Evolutionary conservation across 2,329 filamentous ascomycete genomes (phyloP).

Genomic region (Madurella fahalii): DNA sequence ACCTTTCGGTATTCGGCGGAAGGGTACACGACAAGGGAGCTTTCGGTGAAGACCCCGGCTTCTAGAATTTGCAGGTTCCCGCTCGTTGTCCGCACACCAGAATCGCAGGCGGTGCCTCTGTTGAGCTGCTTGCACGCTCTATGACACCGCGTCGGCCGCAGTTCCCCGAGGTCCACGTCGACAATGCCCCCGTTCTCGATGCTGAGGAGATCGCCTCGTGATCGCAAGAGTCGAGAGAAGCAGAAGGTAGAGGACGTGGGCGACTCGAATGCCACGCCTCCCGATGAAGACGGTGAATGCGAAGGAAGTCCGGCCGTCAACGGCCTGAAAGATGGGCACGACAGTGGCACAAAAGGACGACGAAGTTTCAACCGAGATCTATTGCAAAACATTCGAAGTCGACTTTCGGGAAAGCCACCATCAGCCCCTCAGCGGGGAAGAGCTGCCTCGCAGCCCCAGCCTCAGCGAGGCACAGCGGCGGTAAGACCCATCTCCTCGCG

Average conservation of each 20-base stretch:
- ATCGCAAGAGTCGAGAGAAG: conserved; percentile 15
- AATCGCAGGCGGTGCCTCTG: neutral
- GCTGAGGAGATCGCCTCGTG: conserved; percentile 28
- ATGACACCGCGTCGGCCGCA: conserved; percentile 7
- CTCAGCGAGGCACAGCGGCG: conserved; percentile 9
- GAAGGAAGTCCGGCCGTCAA: conserved; percentile 6
- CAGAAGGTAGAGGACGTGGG: conserved; percentile 14
- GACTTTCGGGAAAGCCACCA: conserved; percentile 24
- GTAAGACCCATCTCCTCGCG: conserved; percentile 11
- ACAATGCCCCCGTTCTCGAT: conserved; percentile 34
- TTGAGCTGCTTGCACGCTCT: neutral
- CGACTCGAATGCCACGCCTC: neutral
- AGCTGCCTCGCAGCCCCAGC: neutral
- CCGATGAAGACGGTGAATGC: conserved; percentile 6
- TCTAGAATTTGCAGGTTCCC: conserved; percentile 6
- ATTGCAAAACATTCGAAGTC: conserved; percentile 29
- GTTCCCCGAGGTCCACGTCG: conserved; percentile 7
- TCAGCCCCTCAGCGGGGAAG: conserved; percentile 28
- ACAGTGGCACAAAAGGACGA: conserved; percentile 19
- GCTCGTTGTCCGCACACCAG: neutral
- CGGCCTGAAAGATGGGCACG: neutral
- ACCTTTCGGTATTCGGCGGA: neutral
- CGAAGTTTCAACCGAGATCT: conserved; percentile 29
- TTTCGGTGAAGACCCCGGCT: neutral
- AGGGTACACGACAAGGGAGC: neutral